phyloP scores from a whole-genome alignment of 306 rosid genomes.

The Luffa acutangula region DNA sequence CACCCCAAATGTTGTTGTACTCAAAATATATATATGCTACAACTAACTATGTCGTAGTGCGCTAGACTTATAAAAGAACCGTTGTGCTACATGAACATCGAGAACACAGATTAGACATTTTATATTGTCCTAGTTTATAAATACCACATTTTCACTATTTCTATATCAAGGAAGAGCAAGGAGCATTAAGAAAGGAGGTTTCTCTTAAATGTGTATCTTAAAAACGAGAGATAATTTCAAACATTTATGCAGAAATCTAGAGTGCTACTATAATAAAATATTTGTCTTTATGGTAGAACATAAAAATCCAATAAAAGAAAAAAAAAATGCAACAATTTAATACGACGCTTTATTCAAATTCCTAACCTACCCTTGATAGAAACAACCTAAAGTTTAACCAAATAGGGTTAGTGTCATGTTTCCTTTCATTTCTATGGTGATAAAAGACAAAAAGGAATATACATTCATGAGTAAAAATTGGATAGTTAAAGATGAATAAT shows the following conservation, averaged over 20 bases:
- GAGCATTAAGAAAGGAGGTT: no score
- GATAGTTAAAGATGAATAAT: neutral
- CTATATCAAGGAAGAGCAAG: no score
- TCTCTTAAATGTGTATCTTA: no score
- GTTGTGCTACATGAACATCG: neutral
- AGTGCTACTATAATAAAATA: no score
- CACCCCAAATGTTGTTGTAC: no score
- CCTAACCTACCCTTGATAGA: neutral
- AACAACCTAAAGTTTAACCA: neutral
- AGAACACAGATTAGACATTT: neutral
- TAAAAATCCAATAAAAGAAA: no score
- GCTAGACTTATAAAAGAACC: neutral
- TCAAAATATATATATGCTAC: neutral
- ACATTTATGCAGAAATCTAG: no score
- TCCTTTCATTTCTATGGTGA: neutral
- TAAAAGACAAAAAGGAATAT: neutral
- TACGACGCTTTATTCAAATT: neutral
- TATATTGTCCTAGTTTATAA: neutral
- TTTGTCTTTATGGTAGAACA: no score
- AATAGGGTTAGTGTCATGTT: no score
- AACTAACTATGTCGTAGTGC: neutral
- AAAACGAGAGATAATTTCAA: neutral
- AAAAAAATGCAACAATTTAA: no score
- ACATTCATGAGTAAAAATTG: neutral
- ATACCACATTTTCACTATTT: neutral